A percentile compares a stretch with the other conserved stretches of the same genome.
phyloP scores from a whole-genome alignment of 768 basidiomycete genomes.

The Macrolepiota fuliginosa region DNA sequence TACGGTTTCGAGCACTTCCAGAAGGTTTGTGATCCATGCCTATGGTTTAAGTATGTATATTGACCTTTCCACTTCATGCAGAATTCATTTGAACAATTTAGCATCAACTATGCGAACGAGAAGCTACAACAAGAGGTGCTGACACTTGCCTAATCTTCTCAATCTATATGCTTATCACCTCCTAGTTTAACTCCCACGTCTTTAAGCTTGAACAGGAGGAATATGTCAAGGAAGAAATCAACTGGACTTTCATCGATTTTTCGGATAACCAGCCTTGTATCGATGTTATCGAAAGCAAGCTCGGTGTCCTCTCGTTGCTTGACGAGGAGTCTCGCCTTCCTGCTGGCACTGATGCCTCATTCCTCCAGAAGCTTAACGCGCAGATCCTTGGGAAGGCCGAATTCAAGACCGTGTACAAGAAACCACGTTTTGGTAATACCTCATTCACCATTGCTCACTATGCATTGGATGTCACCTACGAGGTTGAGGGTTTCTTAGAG shows the following conservation, averaged over 20 bases:
- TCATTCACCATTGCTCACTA: constrained; percentile 99
- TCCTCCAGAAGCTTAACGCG: constrained; percentile 87
- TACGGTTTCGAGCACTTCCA: constrained; percentile 98
- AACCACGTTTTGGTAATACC: constrained; percentile 96
- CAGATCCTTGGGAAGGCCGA: constrained; percentile 80
- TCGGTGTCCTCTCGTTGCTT: constrained; percentile 90
- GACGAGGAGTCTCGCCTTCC: constrained; percentile 99
- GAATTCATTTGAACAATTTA: constrained; percentile 97
- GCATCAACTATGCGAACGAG: constrained; percentile 99
- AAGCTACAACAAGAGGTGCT: constrained; percentile 94
- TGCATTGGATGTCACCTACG: constrained; percentile 97
- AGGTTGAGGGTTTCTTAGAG: constrained; percentile 97
- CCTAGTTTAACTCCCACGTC: constrained; percentile 96
- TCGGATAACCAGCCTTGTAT: constrained; percentile 99
- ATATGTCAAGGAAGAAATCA: constrained; percentile 97
- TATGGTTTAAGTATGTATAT: neutral
- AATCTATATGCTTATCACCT: constrained; percentile 12
- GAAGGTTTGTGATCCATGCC: constrained; percentile 51
- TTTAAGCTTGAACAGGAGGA: constrained; percentile 99
- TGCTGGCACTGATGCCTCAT: constrained; percentile 87
- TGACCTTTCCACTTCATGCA: constrained; percentile 27
- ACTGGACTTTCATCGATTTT: constrained; percentile 99
- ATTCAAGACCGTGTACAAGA: constrained; percentile 91
- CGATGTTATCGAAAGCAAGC: constrained; percentile 95
- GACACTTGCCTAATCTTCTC: neutral